Percentiles rank a stretch among this genome's conserved stretches.
These are phyloP conservation scores for Achaetomiella virescens DNA, from an alignment of 495 filamentous ascomycete species.

Conservation along the genomic window DNA sequence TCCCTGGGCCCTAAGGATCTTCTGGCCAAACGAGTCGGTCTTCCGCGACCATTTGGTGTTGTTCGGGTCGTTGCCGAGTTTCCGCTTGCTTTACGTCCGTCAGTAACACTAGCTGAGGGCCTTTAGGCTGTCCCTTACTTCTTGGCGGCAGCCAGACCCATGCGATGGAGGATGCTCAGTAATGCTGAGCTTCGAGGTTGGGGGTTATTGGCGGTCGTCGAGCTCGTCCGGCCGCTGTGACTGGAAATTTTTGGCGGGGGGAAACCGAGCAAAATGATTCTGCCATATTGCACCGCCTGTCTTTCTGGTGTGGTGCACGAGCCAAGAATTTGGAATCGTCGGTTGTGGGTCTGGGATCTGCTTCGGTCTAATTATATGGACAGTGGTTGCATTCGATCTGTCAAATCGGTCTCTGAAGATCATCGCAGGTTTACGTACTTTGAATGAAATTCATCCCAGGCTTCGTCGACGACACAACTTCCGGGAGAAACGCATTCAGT, in stretches of 20 bases:
- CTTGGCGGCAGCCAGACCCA: conserved; percentile 69
- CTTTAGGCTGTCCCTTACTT: conserved; percentile 46
- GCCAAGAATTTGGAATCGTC: conserved; percentile 1
- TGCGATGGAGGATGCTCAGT: conserved; percentile 28
- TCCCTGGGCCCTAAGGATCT: conserved; percentile 76
- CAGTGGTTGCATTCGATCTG: conserved; percentile 9
- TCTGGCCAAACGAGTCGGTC: conserved; percentile 76
- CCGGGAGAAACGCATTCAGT: not conserved
- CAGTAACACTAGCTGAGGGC: not conserved
- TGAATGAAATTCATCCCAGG: conserved; percentile 3
- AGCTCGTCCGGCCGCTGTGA: not conserved
- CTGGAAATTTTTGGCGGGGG: conserved; percentile 26
- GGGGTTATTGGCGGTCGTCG: not conserved
- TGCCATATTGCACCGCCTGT: conserved; percentile 22
- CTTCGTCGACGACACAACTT: too few species aligned
- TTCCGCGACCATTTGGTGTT: conserved; percentile 86
- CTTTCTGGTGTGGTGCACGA: not conserved
- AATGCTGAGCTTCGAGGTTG: conserved; percentile 13
- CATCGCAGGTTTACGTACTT: not conserved
- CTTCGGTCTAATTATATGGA: not conserved
- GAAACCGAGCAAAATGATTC: conserved; percentile 16
- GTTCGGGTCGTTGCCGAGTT: conserved; percentile 84
- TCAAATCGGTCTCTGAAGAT: not conserved
- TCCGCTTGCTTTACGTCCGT: conserved; percentile 56
- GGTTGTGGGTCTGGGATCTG: not conserved